phyloP scores from a whole-genome alignment of 495 filamentous ascomycete species.

The Delitschia confertaspora region DNA sequence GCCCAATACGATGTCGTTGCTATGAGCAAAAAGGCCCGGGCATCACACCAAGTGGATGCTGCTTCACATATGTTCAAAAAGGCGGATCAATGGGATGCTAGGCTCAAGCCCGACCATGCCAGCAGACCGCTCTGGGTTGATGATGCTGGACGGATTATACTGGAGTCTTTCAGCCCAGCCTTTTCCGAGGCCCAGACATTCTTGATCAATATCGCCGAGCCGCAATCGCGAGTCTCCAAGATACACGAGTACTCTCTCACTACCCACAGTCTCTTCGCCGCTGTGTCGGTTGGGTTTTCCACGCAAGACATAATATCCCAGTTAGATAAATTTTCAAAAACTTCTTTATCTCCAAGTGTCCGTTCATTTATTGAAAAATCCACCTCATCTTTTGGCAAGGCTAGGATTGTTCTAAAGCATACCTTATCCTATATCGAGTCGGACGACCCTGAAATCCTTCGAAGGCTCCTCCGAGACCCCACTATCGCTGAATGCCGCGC shows the following conservation, averaged over 20 bases:
- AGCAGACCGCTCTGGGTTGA: constrained; percentile 91
- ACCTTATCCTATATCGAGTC: constrained; percentile 93
- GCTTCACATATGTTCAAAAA: constrained; percentile 48
- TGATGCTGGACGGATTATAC: constrained; percentile 68
- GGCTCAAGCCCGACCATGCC: constrained; percentile 78
- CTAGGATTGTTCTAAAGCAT: constrained; percentile 88
- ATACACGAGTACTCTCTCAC: constrained; percentile 92
- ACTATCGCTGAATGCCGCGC: constrained; percentile 57
- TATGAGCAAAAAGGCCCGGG: constrained; percentile 31
- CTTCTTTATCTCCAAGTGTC: constrained; percentile 68
- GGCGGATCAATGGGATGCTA: constrained; percentile 71
- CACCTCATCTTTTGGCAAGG: constrained; percentile 87
- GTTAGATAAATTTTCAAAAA: constrained; percentile 81
- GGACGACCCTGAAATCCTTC: constrained; percentile 72
- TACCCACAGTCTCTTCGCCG: constrained; percentile 85
- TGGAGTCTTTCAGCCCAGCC: constrained; percentile 90
- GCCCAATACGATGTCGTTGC: constrained; percentile 56
- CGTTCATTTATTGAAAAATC: constrained; percentile 70
- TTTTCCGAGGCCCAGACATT: constrained; percentile 86
- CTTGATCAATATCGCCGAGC: constrained; percentile 90
- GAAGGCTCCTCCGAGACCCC: constrained; percentile 67
- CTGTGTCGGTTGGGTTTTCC: constrained; percentile 81
- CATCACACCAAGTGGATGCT: constrained; percentile 30
- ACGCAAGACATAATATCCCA: constrained; percentile 84
- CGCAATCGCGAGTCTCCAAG: constrained; percentile 73